Evolutionary conservation across 441 rosid species (phyloP).

Genomic region (Pelargonium fulgidum): DNA sequence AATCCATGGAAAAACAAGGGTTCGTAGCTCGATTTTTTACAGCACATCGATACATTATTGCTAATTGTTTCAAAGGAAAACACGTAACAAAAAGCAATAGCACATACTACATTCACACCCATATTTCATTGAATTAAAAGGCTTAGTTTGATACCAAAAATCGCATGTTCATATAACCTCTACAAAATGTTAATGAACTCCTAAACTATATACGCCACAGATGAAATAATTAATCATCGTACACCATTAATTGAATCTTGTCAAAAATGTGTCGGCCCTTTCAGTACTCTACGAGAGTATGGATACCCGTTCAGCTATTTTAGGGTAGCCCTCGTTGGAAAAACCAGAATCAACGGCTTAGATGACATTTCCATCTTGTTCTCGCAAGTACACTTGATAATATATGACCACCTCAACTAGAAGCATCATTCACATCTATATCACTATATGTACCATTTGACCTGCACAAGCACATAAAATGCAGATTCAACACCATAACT

Average conservation of each 20-base stretch:
- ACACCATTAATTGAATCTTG: not conserved
- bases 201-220: not conserved
- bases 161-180: not conserved
- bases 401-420: not conserved
- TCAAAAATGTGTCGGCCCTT: not conserved
- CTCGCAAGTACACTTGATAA: not conserved
- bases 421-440: not conserved
- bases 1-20: no score
- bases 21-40: no score
- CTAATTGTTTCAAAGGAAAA: no score
- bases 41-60: no score
- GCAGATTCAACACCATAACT: not conserved
- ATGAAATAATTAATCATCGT: not conserved
- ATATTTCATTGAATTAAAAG: no score
- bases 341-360: no score
- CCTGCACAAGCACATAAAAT: conserved; percentile 2
- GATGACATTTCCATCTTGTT: not conserved
- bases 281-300: not conserved
- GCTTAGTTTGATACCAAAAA: no score
- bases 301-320: no score
- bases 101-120: no score
- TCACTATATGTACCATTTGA: not conserved
- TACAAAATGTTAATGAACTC: not conserved
- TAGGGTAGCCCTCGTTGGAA: no score
- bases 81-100: no score